phyloP scores from a whole-genome alignment of 257 asterid genomes.

The Solanum clarkiae region DNA sequence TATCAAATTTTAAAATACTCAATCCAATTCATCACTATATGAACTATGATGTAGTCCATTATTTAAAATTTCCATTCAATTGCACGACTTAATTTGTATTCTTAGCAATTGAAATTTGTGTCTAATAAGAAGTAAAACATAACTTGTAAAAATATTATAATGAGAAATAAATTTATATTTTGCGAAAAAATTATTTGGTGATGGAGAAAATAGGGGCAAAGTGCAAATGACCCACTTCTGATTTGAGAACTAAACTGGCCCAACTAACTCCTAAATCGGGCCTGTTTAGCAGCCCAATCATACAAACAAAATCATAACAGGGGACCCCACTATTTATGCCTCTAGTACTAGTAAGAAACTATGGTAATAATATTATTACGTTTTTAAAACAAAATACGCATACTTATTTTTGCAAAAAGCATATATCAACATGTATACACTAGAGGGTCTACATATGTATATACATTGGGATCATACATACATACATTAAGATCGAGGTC shows the following conservation, averaged over 20 bases:
- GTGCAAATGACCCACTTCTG: background rate
- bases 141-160: no score
- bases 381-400: background rate
- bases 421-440: no score
- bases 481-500: no score
- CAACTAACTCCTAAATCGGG: background rate
- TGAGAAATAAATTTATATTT: background rate
- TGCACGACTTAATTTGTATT: background rate
- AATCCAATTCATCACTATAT: no score
- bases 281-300: background rate
- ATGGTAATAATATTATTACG: background rate
- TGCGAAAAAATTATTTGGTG: background rate
- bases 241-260: background rate
- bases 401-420: no score
- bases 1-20: no score
- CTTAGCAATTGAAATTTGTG: no score
- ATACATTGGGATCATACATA: no score
- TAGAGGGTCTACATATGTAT: no score
- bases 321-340: background rate
- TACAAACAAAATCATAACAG: background rate
- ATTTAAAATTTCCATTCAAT: no score
- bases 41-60: no score
- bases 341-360: background rate
- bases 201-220: background rate
- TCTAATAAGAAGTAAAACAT: background rate